Evolutionary conservation across 176 grass and related monocot species (phyloP).

Genomic region (Oryza longistaminata): DNA sequence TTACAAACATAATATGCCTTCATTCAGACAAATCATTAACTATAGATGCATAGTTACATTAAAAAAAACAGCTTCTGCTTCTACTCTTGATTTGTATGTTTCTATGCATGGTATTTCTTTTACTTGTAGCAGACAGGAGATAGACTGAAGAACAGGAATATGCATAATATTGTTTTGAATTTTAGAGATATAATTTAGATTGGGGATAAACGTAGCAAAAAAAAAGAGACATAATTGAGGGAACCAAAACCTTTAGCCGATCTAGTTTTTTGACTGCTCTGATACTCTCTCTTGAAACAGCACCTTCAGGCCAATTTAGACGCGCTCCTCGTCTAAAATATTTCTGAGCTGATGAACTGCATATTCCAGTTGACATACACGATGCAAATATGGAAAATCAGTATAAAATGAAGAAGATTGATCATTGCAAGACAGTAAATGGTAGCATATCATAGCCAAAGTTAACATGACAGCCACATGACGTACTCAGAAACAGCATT

Average conservation of each 20-base stretch:
- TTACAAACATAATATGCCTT: background rate
- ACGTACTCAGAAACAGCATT: background rate
- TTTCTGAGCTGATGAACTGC: conserved; percentile 82
- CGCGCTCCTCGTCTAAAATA: conserved; percentile 77
- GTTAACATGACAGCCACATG: background rate
- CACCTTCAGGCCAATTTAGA: conserved; percentile 96
- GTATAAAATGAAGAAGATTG: background rate
- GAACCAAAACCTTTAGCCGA: conserved; percentile 65
- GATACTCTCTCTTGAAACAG: conserved; percentile 88
- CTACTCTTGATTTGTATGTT: background rate
- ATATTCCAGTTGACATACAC: conserved; percentile 29
- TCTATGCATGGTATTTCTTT: background rate
- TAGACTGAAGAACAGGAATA: background rate
- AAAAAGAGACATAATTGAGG: background rate
- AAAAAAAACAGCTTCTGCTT: background rate
- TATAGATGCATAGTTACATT: conserved; percentile 11
- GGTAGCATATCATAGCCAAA: background rate
- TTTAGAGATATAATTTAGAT: background rate
- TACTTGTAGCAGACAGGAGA: conserved; percentile 1
- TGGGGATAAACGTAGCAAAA: background rate
- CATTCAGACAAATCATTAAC: background rate
- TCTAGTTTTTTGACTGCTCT: conserved; percentile 77
- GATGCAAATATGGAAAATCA: conserved; percentile 15
- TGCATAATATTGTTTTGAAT: background rate
- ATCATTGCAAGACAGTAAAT: background rate